These are phyloP conservation scores for Citrus trifoliata DNA, from an alignment of 345 rosid species.

Conservation along the genomic window DNA sequence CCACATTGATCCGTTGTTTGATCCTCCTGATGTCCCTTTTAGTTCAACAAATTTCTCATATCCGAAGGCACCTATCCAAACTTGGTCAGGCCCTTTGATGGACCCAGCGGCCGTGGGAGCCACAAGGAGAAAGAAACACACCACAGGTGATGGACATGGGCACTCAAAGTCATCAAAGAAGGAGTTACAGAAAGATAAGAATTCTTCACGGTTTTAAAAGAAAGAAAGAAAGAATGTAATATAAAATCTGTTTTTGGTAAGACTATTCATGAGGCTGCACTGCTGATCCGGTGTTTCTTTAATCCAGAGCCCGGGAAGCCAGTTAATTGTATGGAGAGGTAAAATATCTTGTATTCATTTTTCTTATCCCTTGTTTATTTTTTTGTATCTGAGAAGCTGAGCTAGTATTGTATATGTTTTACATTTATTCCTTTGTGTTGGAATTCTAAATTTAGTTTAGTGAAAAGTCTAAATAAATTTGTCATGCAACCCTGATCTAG, in stretches of 20 bases:
- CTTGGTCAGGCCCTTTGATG: conserved; percentile 96
- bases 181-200: conserved; percentile 31
- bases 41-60: conserved; percentile 67
- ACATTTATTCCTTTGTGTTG: conserved; percentile 17
- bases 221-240: conserved; percentile 24
- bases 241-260: conserved; percentile 17
- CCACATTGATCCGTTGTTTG: conserved; percentile 64
- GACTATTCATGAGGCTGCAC: conserved; percentile 24
- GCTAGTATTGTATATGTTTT: conserved; percentile 35
- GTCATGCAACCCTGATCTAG: conserved; percentile 12
- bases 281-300: conserved; percentile 26
- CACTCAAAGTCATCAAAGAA: conserved; percentile 24
- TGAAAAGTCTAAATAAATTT: conserved; percentile 27
- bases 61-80: conserved; percentile 66
- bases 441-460: conserved; percentile 19
- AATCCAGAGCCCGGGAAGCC: conserved; percentile 27
- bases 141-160: conserved; percentile 29
- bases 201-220: conserved; percentile 30
- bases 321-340: conserved; percentile 38
- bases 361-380: conserved; percentile 20
- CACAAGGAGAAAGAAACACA: conserved; percentile 52
- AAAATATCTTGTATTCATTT: conserved; percentile 33
- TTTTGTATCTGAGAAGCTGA: conserved; percentile 29
- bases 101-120: conserved; percentile 39
- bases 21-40: conserved; percentile 64